A percentile compares a stretch with the other conserved stretches of the same genome.
phyloP scores from a whole-genome alignment of 2,329 filamentous ascomycete genomes.

The Xylaria sp. region DNA sequence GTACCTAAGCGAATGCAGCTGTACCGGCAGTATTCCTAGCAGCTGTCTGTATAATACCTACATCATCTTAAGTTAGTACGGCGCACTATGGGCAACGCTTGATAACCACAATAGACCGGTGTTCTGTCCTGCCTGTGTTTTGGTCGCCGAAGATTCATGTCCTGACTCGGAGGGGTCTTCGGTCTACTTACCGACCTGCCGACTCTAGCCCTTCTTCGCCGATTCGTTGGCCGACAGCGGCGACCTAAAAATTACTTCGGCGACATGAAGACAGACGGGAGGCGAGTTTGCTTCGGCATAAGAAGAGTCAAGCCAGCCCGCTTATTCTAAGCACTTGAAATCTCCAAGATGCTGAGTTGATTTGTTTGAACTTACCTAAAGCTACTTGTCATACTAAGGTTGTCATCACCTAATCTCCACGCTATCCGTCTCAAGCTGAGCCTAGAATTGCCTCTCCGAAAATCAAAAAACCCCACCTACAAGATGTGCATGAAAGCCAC shows the following conservation, averaged over 20 bases:
- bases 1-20: not conserved
- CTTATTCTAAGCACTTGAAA: no score
- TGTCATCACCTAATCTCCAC: not conserved
- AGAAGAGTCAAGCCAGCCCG: not conserved
- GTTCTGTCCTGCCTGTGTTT: no score
- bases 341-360: no score
- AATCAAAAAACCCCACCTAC: not conserved
- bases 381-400: no score
- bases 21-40: no score
- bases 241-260: not conserved
- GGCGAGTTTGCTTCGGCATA: not conserved
- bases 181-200: no score
- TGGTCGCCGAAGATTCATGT: not conserved
- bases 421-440: not conserved
- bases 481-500: conserved; percentile 67
- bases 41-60: no score
- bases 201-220: not conserved
- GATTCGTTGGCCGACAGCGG: not conserved
- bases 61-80: not conserved
- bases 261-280: not conserved
- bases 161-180: no score
- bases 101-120: no score
- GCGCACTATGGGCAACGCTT: no score
- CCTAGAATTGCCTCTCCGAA: not conserved
- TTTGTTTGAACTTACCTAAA: no score